Evolutionary conservation across 257 asterid species (phyloP).

Genomic region (Solanum bukasovii): DNA sequence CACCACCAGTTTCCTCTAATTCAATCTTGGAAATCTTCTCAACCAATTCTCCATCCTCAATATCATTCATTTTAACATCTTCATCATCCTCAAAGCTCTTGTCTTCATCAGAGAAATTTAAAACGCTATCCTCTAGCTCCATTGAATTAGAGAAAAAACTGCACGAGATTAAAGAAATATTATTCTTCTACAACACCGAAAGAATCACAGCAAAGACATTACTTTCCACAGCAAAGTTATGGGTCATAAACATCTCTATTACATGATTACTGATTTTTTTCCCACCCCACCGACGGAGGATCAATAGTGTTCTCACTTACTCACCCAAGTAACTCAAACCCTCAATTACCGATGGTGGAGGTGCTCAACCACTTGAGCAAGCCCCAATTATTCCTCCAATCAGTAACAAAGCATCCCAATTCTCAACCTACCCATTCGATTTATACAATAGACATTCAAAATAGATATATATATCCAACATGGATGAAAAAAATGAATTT

Average conservation of each 20-base stretch:
- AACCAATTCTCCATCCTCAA: conserved; percentile 69
- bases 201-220: not conserved
- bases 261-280: not conserved
- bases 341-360: not conserved
- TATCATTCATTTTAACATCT: conserved; percentile 78
- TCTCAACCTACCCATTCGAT: not conserved
- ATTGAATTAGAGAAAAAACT: conserved; percentile 7
- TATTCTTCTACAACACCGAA: not conserved
- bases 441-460: not conserved
- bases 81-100: conserved; percentile 36
- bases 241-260: not conserved
- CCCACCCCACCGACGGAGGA: not conserved
- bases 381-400: not conserved
- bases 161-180: not conserved
- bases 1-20: conserved; percentile 27
- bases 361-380: not conserved
- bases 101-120: conserved; percentile 44
- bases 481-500: too few species aligned
- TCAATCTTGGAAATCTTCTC: conserved; percentile 30
- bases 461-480: not conserved
- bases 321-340: too few species aligned
- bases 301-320: not conserved
- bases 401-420: not conserved
- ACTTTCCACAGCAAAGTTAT: not conserved
- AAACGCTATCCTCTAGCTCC: conserved; percentile 53